Conservation (phyloP, 768 basidiomycete genomes). For the Sarcomyxa edulis region DNA sequence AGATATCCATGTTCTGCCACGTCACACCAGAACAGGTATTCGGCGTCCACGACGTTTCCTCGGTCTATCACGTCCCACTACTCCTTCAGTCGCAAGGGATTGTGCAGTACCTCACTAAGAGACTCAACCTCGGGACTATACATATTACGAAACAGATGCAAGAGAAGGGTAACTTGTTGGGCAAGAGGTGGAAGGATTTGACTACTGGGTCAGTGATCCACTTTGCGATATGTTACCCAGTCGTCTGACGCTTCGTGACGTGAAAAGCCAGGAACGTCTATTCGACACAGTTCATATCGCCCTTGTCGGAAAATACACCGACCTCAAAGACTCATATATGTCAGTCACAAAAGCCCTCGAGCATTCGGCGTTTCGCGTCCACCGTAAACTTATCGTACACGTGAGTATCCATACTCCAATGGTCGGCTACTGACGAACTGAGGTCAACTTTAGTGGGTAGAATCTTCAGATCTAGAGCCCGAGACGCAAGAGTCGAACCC, state of each 20-base stretch:
- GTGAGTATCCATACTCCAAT: conserved; percentile 35
- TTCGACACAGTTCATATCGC: conserved; percentile 88
- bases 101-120: conserved; percentile 71
- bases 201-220: conserved; percentile 61
- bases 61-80: conserved; percentile 95
- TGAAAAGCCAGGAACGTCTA: conserved; percentile 80
- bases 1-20: conserved; percentile 99
- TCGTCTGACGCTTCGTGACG: conserved; percentile 2
- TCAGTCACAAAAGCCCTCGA: conserved; percentile 95
- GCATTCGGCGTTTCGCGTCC: conserved; percentile 92
- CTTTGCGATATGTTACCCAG: no score
- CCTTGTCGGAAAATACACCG: conserved; percentile 96
- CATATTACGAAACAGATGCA: conserved; percentile 49
- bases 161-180: conserved; percentile 60
- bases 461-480: conserved; percentile 86
- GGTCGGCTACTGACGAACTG: conserved; percentile 1
- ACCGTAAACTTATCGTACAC: conserved; percentile 74
- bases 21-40: conserved; percentile 86
- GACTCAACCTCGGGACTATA: conserved; percentile 68
- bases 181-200: conserved; percentile 74
- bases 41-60: conserved; percentile 93
- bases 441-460: conserved; percentile 72
- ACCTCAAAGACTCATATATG: conserved; percentile 97
- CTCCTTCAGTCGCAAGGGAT: conserved; percentile 92
- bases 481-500: conserved; percentile 76